A percentile compares a stretch with the other conserved stretches of the same genome.
phyloP scores from a whole-genome alignment of 139 green algal species.

The Closterium sp. region DNA sequence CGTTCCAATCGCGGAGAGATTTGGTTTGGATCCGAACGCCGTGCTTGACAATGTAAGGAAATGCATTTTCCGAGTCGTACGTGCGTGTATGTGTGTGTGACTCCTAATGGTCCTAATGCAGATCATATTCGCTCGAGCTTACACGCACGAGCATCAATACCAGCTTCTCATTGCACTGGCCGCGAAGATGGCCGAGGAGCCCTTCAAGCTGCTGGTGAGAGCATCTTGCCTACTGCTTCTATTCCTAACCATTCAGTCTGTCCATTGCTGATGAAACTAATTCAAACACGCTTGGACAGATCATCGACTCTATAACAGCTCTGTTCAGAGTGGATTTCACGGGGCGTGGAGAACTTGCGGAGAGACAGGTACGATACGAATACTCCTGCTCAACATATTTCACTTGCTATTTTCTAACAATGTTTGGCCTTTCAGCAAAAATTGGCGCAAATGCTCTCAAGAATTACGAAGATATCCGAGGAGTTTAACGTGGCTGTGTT shows the following conservation, averaged over 20 bases:
- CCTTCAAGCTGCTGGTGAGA: conserved; percentile 66
- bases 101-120: conserved; percentile 15
- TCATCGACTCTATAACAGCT: conserved; percentile 85
- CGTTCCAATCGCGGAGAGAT: conserved; percentile 42
- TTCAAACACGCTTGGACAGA: conserved; percentile 10
- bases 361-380: conserved; percentile 75
- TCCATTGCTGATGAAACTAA: not conserved
- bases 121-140: conserved; percentile 68
- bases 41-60: conserved; percentile 48
- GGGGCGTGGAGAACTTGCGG: conserved; percentile 84
- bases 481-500: conserved; percentile 60
- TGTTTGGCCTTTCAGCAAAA: conserved; percentile 53
- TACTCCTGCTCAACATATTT: not conserved
- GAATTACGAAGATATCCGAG: conserved; percentile 56
- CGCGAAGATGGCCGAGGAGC: conserved; percentile 73
- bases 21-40: conserved; percentile 40
- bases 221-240: not conserved
- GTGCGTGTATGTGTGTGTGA: not conserved
- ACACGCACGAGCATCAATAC: conserved; percentile 82
- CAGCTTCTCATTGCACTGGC: conserved; percentile 66
- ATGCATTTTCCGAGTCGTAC: not conserved
- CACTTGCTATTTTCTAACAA: not conserved
- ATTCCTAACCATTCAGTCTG: not conserved
- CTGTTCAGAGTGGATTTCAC: conserved; percentile 83
- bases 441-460: conserved; percentile 54